Conservation (phyloP, 139 green algal genomes). For the Ettlia oleoabundans region DNA sequence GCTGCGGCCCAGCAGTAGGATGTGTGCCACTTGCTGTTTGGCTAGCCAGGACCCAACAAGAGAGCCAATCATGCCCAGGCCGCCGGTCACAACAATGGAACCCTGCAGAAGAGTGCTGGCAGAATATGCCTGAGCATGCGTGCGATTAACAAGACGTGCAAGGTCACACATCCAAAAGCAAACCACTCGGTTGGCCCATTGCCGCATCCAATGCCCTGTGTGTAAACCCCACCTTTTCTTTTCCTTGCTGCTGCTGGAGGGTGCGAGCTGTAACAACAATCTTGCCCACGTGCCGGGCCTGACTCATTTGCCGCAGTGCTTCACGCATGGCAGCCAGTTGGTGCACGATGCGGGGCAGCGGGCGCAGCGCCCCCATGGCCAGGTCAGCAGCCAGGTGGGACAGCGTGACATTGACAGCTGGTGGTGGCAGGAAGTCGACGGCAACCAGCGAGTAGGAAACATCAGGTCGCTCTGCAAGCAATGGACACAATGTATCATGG, state of each 20-base stretch:
- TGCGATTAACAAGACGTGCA: neutral
- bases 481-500: neutral
- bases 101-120: conserved; percentile 16
- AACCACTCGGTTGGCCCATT: too few relatives aligned
- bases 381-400: conserved; percentile 33
- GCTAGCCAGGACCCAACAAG: conserved; percentile 72
- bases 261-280: conserved; percentile 66
- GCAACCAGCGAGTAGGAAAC: conserved; percentile 78
- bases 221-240: conserved; percentile 19
- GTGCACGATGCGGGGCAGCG: conserved; percentile 60
- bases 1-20: conserved; percentile 54
- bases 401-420: conserved; percentile 55
- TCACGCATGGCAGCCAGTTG: conserved; percentile 52
- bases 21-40: conserved; percentile 14
- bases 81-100: conserved; percentile 44
- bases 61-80: conserved; percentile 54
- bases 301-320: conserved; percentile 85
- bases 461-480: conserved; percentile 74
- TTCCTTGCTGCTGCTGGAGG: conserved; percentile 24
- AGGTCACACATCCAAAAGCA: neutral
- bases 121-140: too few relatives aligned
- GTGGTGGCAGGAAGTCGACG: conserved; percentile 86
- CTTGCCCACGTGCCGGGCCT: conserved; percentile 87
- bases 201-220: too few relatives aligned
- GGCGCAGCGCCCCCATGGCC: conserved; percentile 53